These are phyloP conservation scores for Leptoxyphium fumago DNA, from an alignment of 2,329 filamentous ascomycete species.

Conservation along the genomic window DNA sequence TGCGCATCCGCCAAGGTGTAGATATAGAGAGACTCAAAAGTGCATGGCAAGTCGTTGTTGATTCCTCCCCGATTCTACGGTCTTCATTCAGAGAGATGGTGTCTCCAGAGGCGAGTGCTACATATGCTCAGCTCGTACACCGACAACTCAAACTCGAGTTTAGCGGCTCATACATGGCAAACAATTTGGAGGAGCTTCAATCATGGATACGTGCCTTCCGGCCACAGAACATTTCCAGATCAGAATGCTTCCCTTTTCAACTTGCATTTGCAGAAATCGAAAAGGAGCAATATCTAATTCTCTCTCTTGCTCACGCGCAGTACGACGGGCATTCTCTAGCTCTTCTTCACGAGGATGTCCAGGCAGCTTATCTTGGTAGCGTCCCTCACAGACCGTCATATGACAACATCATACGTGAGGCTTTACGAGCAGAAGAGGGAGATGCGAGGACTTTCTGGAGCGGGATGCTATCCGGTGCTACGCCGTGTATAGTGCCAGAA, in stretches of 20 bases:
- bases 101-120: constrained; percentile 39
- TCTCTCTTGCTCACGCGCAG: constrained; percentile 73
- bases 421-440: constrained; percentile 34
- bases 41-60: constrained; percentile 49
- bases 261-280: constrained; percentile 25
- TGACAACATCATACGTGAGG: constrained; percentile 39
- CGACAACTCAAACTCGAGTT: constrained; percentile 21
- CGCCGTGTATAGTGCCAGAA: constrained; percentile 25
- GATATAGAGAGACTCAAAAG: constrained; percentile 41
- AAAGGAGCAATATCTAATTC: constrained; percentile 29
- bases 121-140: constrained; percentile 43
- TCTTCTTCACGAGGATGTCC: constrained; percentile 57
- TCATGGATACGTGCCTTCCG: not conserved
- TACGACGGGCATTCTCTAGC: constrained; percentile 80
- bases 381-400: constrained; percentile 32
- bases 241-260: constrained; percentile 11
- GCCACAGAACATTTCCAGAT: not conserved
- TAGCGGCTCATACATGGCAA: constrained; percentile 13
- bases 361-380: constrained; percentile 43
- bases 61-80: constrained; percentile 53
- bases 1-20: constrained; percentile 42
- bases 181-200: constrained; percentile 5
- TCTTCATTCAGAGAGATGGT: constrained; percentile 57
- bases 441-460: constrained; percentile 52
- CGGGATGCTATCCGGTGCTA: constrained; percentile 44